These are phyloP conservation scores for Thalassiosira allenii DNA, from an alignment of 352 stramenopile species.

Conservation along the genomic window DNA sequence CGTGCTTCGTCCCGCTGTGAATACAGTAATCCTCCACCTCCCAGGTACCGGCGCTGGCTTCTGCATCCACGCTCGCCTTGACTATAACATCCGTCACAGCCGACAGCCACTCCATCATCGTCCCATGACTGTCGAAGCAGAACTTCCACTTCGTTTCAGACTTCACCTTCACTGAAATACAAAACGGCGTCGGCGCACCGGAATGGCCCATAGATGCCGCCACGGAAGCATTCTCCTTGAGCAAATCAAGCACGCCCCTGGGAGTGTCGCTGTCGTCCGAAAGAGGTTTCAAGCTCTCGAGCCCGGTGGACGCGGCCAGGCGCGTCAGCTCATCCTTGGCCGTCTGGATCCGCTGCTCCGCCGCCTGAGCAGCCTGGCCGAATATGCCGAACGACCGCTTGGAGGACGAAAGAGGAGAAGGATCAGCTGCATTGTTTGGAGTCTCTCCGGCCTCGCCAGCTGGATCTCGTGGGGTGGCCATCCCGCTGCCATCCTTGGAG, in stretches of 20 bases:
- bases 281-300: constrained; percentile 49
- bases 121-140: constrained; percentile 70
- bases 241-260: constrained; percentile 77
- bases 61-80: constrained; percentile 54
- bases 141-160: constrained; percentile 83
- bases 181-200: constrained; percentile 72
- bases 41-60: constrained; percentile 20
- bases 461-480: no score
- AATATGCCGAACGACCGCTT: constrained; percentile 24
- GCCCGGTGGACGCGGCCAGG: constrained; percentile 24
- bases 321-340: constrained; percentile 37
- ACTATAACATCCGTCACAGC: constrained; percentile 80
- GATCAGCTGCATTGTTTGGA: neutral
- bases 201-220: constrained; percentile 70
- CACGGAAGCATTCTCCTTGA: constrained; percentile 75
- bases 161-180: constrained; percentile 72
- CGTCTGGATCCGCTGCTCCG: constrained; percentile 45
- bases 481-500: neutral
- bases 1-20: neutral
- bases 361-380: constrained; percentile 40
- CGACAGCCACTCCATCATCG: constrained; percentile 80
- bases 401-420: neutral
- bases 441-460: neutral
- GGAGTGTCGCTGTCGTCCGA: constrained; percentile 22
- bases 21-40: constrained; percentile 59